Evolutionary conservation across 768 basidiomycete species (phyloP), one percentile per base, ranked within the genome.

Genomic region (Suillus discolor): DNA sequence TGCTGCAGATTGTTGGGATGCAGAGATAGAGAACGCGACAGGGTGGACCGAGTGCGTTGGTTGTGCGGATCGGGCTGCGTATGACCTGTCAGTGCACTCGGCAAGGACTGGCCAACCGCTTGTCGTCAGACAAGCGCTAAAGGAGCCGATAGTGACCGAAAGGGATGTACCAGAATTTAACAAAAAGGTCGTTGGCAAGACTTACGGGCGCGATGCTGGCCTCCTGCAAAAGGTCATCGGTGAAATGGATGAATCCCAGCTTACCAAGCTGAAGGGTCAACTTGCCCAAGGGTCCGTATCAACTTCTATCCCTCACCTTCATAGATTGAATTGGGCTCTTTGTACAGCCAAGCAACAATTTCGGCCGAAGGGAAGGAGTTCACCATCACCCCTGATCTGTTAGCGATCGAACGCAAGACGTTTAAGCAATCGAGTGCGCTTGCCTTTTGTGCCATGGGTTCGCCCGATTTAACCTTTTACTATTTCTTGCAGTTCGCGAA

Each of bases 1-100:
- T 77, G 97, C 97, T 63, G 87, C 95, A 45, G 97, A 99, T 79
- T 99, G 97, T 79, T 99, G 97, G 97, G 97, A 99, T 75, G 97
- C 96, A 51, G 97, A 99, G 81, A 98, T 99, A 69, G 86, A 95
- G 68, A 95, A 93, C 62, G 92, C 93, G 59, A 68, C 67, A 20
- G 76, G 91, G 54, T 99, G 97, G 97, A 97, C 94, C 62, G 97
- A 99, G 80, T 99, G 97, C 77, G 96, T 99, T 63, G 97, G 97
- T 11, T 99, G 97, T 79, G 97, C 97, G 42, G 97, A 99, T 79
- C 91, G 97, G 57, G 94, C 96, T 1, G 97, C 97, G 60, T 99
- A 98, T 78, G 97, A 99, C 79, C 78, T 99, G 71, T 89, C 87
- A 41, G 96, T 98, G 65, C 97, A 99, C 75, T 84, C 89, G 66